phyloP scores from a whole-genome alignment of 2,329 filamentous ascomycete genomes.

The Xylaria sp. region DNA sequence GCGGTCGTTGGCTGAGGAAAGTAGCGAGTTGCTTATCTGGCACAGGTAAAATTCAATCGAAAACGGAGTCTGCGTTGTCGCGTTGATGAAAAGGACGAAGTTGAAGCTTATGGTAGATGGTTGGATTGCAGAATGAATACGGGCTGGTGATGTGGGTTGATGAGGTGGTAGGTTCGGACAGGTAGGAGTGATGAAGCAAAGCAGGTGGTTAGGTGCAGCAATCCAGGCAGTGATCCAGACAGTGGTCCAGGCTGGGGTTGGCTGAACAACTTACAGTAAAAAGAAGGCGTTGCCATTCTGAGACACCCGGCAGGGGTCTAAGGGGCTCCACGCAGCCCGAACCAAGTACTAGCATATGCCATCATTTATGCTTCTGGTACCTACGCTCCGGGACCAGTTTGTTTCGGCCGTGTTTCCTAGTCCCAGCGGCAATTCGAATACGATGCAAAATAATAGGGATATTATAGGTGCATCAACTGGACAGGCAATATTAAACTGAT shows the following conservation, averaged over 20 bases:
- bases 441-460: not conserved
- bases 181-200: conserved; percentile 27
- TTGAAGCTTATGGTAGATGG: conserved; percentile 21
- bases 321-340: conserved; percentile 23
- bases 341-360: conserved; percentile 2
- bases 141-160: conserved; percentile 20
- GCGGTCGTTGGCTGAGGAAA: conserved; percentile 7
- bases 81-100: conserved; percentile 25
- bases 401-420: conserved; percentile 8
- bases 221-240: conserved; percentile 12
- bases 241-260: conserved; percentile 26
- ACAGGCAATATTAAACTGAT: not conserved
- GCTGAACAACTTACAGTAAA: conserved; percentile 27
- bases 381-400: conserved; percentile 1
- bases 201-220: conserved; percentile 21
- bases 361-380: conserved; percentile 6
- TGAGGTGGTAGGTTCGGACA: conserved; percentile 20
- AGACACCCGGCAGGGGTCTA: conserved; percentile 27
- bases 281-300: conserved; percentile 38
- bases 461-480: not conserved
- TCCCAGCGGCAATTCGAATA: conserved; percentile 1
- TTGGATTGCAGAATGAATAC: conserved; percentile 28
- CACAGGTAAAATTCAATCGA: conserved; percentile 8
- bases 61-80: conserved; percentile 6
- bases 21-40: conserved; percentile 7